These are phyloP conservation scores for Prunus salicina DNA, from an alignment of 306 rosid species.

Conservation along the genomic window DNA sequence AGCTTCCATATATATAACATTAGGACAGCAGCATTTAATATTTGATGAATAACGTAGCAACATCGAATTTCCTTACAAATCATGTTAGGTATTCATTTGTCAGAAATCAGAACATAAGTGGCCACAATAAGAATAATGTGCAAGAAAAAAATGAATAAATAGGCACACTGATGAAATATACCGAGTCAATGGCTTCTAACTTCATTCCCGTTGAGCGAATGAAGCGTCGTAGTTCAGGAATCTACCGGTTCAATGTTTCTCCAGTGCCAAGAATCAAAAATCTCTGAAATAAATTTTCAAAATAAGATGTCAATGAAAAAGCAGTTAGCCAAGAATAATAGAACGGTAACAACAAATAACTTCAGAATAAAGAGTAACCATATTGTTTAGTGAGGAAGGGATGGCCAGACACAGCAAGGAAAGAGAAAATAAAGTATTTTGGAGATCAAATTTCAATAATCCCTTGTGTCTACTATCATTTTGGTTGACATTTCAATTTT, in stretches of 20 bases:
- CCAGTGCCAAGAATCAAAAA: conserved; percentile 82
- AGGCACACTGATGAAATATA: conserved; percentile 17
- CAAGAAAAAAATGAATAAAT: neutral
- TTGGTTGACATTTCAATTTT: neutral
- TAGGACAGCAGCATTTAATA: neutral
- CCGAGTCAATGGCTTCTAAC: conserved; percentile 83
- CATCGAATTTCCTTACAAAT: neutral
- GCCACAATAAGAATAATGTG: neutral
- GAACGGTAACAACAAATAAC: neutral
- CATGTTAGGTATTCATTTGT: neutral
- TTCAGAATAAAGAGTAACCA: neutral
- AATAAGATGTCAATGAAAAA: conserved; percentile 11
- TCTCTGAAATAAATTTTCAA: conserved; percentile 54
- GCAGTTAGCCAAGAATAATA: neutral
- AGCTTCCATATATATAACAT: neutral
- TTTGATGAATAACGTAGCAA: neutral
- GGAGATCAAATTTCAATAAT: neutral
- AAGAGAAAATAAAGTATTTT: neutral
- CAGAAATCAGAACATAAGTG: neutral
- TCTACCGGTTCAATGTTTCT: conserved; percentile 59
- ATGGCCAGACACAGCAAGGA: neutral
- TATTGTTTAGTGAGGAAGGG: neutral
- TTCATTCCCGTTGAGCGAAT: conserved; percentile 79
- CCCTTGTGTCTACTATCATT: neutral
- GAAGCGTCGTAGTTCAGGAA: conserved; percentile 63